A percentile compares a stretch with the other conserved stretches of the same genome.
phyloP scores from a whole-genome alignment of 306 rosid species.

The Oxytropis ochrocephala region DNA sequence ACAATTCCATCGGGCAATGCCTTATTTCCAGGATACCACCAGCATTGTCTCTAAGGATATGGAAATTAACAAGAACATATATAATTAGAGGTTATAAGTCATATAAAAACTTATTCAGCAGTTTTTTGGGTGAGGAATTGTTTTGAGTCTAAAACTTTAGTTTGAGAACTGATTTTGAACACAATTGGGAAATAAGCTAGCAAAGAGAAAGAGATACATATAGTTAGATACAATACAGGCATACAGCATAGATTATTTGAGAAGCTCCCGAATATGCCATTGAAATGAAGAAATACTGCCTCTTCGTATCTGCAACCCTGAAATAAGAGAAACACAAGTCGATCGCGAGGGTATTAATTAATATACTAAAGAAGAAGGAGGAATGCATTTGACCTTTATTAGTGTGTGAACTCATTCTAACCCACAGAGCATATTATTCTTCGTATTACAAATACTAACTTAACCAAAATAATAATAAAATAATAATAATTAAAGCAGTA shows the following conservation, averaged over 20 bases:
- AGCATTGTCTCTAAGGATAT: too few species aligned
- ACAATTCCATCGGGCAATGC: not conserved
- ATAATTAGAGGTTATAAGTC: too few species aligned
- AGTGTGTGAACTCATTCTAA: too few species aligned
- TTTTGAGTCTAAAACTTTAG: not conserved
- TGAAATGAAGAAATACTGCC: not conserved
- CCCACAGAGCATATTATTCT: too few species aligned
- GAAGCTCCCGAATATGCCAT: not conserved
- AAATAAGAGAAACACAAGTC: too few species aligned
- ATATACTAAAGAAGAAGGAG: too few species aligned
- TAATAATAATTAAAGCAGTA: not conserved
- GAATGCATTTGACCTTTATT: not conserved
- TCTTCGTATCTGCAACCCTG: too few species aligned
- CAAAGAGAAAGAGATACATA: not conserved
- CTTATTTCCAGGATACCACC: not conserved
- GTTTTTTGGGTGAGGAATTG: not conserved
- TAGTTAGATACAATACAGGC: too few species aligned
- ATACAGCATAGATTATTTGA: not conserved
- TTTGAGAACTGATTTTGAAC: not conserved
- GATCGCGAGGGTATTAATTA: not conserved
- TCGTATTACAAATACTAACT: too few species aligned
- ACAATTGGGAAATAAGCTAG: not conserved
- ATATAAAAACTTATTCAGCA: not conserved
- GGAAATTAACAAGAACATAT: too few species aligned
- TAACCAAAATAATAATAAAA: not conserved